Conservation (phyloP, 2,329 filamentous ascomycete genomes). For the Diatrype stigma region DNA sequence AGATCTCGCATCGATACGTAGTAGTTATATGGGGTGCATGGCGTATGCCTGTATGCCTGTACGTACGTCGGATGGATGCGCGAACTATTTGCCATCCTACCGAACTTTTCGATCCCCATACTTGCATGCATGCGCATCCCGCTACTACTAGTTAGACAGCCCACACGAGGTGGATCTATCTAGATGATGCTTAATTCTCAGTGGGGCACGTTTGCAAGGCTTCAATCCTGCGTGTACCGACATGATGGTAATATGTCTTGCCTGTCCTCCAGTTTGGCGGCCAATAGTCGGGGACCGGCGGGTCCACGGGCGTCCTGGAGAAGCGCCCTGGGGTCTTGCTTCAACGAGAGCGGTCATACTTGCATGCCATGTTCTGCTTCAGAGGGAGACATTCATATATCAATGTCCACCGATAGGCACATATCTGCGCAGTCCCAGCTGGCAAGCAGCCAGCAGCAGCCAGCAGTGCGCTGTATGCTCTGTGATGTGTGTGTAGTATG, state of each 20-base stretch:
- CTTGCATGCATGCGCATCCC: constrained; percentile 1
- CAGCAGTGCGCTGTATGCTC: neutral
- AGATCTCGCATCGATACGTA: constrained; percentile 6
- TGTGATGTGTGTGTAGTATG: too few relatives aligned
- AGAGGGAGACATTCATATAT: neutral
- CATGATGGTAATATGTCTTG: neutral
- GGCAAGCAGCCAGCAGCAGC: neutral
- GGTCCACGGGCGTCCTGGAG: neutral
- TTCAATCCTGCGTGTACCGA: neutral
- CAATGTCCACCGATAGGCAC: neutral
- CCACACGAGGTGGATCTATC: too few relatives aligned
- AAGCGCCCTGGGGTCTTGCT: neutral
- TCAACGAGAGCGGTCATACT: neutral
- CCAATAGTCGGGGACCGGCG: neutral
- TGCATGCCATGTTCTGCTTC: neutral
- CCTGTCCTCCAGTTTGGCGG: neutral
- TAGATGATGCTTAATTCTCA: neutral
- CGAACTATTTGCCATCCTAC: constrained; percentile 6
- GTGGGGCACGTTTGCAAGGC: constrained; percentile 5
- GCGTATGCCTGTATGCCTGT: too few relatives aligned
- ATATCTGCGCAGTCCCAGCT: neutral
- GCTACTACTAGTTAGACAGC: too few relatives aligned
- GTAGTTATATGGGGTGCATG: neutral
- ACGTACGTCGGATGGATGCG: constrained; percentile 7
- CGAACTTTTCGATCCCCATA: constrained; percentile 11